phyloP scores from a whole-genome alignment of 1,139 yeast species.

The Candida tropicalis region DNA sequence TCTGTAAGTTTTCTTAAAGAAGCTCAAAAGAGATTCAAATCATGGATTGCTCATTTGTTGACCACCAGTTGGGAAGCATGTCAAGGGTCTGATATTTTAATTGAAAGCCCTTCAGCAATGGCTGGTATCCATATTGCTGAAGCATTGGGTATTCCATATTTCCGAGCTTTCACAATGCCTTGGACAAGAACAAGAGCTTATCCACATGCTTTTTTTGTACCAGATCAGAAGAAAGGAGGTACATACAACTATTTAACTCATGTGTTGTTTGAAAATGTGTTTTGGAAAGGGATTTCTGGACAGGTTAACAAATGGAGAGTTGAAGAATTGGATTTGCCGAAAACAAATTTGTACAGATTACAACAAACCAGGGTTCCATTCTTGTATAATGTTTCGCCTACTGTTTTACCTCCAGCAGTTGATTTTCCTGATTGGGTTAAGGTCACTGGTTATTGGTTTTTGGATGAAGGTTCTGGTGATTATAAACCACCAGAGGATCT shows the following conservation, averaged over 20 bases:
- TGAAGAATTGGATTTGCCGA: slow-evolving; percentile 60
- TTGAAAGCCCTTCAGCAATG: slow-evolving; percentile 96
- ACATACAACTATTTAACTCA: slow-evolving; percentile 90
- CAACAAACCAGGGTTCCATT: slow-evolving; percentile 86
- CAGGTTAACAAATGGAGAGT: slow-evolving; percentile 90
- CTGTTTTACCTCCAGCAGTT: slow-evolving; percentile 86
- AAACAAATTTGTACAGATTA: slow-evolving; percentile 69
- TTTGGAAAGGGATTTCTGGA: slow-evolving; percentile 92
- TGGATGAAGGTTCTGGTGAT: slow-evolving; percentile 68
- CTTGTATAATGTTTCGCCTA: slow-evolving; percentile 83
- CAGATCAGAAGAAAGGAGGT: slow-evolving; percentile 91
- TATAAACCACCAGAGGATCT: slow-evolving; percentile 69
- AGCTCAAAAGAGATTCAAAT: slow-evolving; percentile 74
- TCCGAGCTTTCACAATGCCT: slow-evolving; percentile 97
- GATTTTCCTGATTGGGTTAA: slow-evolving; percentile 94
- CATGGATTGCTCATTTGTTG: slow-evolving; percentile 79
- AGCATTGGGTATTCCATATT: slow-evolving; percentile 84
- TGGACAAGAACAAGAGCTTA: slow-evolving; percentile 96
- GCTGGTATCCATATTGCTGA: slow-evolving; percentile 95
- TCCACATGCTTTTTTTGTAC: slow-evolving; percentile 95
- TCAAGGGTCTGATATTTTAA: slow-evolving; percentile 77
- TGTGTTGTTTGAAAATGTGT: slow-evolving; percentile 86
- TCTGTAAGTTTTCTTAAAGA: slow-evolving; percentile 82
- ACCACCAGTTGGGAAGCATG: slow-evolving; percentile 82
- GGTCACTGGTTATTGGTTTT: slow-evolving; percentile 95